Percentiles rank a stretch among this genome's conserved stretches.
Conservation (phyloP, 208 protist species). For the Angomonas ambiguus region DNA sequence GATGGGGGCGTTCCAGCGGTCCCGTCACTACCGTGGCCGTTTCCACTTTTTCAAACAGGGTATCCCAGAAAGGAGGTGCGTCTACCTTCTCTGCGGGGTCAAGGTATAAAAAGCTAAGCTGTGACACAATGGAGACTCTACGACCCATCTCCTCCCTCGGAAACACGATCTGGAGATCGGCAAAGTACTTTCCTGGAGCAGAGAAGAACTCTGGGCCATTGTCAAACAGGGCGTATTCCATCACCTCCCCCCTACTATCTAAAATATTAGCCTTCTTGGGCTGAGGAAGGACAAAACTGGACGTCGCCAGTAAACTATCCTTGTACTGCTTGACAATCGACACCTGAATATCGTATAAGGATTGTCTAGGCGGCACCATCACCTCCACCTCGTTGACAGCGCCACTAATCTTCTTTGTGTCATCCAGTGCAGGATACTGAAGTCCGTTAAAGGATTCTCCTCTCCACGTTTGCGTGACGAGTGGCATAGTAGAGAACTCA, state of each 20-base stretch:
- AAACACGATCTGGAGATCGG: constrained; percentile 57
- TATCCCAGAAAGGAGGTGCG: constrained; percentile 30
- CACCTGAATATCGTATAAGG: constrained; percentile 38
- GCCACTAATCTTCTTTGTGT: constrained; percentile 1
- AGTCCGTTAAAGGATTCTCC: constrained; percentile 11
- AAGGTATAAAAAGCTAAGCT: constrained; percentile 50
- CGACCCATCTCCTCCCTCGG: constrained; percentile 40
- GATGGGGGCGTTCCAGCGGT: constrained; percentile 4
- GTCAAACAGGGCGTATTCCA: constrained; percentile 51
- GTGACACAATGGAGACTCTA: constrained; percentile 46
- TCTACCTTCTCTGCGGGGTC: constrained; percentile 30
- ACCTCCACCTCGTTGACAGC: not conserved
- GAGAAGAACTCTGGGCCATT: constrained; percentile 54
- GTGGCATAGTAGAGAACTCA: constrained; percentile 49
- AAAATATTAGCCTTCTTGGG: constrained; percentile 38
- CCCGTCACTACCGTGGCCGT: constrained; percentile 46
- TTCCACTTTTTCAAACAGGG: constrained; percentile 46
- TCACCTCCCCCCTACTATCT: constrained; percentile 39
- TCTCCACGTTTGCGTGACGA: constrained; percentile 55
- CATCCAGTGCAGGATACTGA: constrained; percentile 16
- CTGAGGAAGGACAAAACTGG: constrained; percentile 54
- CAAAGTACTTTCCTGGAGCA: constrained; percentile 46
- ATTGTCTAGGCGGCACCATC: not conserved
- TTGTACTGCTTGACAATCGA: constrained; percentile 45
- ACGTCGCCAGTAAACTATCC: constrained; percentile 50